Evolutionary conservation across 495 filamentous ascomycete genomes (phyloP), one percentile per base, ranked within the genome.

Genomic region (Penicillium parvum): DNA sequence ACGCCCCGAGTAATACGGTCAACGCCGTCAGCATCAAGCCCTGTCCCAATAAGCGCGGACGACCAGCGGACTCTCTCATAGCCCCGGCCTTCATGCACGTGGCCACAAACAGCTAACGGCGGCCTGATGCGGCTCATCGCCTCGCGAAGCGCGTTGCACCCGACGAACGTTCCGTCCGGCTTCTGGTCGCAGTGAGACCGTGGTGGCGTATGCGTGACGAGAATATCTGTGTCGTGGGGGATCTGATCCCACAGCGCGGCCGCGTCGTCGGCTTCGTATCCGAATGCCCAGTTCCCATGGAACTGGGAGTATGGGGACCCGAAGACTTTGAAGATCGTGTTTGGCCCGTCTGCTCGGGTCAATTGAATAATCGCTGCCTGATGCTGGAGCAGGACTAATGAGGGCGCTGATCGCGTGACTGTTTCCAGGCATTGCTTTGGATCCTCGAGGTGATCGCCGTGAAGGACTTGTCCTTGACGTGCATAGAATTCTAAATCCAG

Each of bases 251-350:
- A 83, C 2, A 87, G 64, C 1, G 60, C 54, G 23, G 54, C 45
- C 10, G 77, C 79, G 26, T 74, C 57, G 4, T 56, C 52, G 5
- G 61, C 55, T 11, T 69, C 62, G 57, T 91, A 91, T 50, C 77
- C 73, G 52, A 87, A 91, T 0, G 85, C 86, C 85, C 85, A 90
- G 9, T 63, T 65, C 2, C 81, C 77, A n/a, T 66, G 52, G 5
- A 67, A 68, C 2, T 83, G 85, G 18, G 81, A 81, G 47, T 75
- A 84, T 1, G 86, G 88, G 2, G 85, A 90, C 5, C 84, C 86
- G 47, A 90, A 90, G 18, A 90, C 74, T 34, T 75, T 83, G 63
- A 92, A 86, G 17, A 61, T 66, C 23, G 82, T 89, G 11, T 64
- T 69, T 34, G 85, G 83, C 0, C 84, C 85, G 17, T 64, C 64